Evolutionary conservation across 1,139 yeast genomes (phyloP).

Genomic region (Casaregolazyma suthepensis): DNA sequence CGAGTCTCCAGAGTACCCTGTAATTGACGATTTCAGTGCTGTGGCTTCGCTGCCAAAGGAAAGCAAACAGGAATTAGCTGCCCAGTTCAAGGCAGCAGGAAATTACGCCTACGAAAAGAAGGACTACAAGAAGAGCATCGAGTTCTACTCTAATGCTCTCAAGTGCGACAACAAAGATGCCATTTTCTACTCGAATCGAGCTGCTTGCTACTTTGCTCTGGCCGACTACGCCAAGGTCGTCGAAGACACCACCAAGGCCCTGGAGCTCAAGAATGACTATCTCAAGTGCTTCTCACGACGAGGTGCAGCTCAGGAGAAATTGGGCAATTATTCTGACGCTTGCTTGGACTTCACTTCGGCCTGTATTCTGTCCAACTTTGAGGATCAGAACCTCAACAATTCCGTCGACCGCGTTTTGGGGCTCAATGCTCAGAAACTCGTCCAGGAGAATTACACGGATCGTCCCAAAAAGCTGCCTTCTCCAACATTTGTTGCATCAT

Average conservation of each 20-base stretch:
- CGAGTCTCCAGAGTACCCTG: slow-evolving; percentile 28
- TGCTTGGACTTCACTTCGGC: slow-evolving; percentile 85
- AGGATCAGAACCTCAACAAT: slow-evolving; percentile 69
- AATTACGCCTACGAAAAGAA: slow-evolving; percentile 70
- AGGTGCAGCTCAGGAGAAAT: slow-evolving; percentile 71
- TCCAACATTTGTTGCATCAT: slow-evolving; percentile 76
- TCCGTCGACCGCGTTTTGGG: slow-evolving; percentile 83
- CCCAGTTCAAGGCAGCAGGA: slow-evolving; percentile 83
- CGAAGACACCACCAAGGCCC: slow-evolving; percentile 80
- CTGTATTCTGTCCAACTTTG: slow-evolving; percentile 43
- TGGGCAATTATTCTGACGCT: slow-evolving; percentile 76
- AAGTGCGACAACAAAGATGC: slow-evolving; percentile 65
- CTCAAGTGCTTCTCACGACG: slow-evolving; percentile 75
- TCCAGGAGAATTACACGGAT: slow-evolving; percentile 51
- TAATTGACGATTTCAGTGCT: slow-evolving; percentile 34
- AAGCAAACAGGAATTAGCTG: slow-evolving; percentile 64
- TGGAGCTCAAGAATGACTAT: slow-evolving; percentile 81
- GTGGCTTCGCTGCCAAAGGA: slow-evolving; percentile 44
- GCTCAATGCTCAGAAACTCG: slow-evolving; percentile 44
- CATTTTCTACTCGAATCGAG: slow-evolving; percentile 85
- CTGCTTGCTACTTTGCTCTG: slow-evolving; percentile 88
- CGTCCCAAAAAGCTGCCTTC: slow-evolving; percentile 66
- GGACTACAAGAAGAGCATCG: slow-evolving; percentile 66
- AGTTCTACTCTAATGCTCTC: slow-evolving; percentile 72
- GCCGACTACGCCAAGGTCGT: slow-evolving; percentile 76